Evolutionary conservation across 2,329 filamentous ascomycete species (phyloP), one percentile per base, ranked within the genome.

Genomic region (Blastomyces silverae): DNA sequence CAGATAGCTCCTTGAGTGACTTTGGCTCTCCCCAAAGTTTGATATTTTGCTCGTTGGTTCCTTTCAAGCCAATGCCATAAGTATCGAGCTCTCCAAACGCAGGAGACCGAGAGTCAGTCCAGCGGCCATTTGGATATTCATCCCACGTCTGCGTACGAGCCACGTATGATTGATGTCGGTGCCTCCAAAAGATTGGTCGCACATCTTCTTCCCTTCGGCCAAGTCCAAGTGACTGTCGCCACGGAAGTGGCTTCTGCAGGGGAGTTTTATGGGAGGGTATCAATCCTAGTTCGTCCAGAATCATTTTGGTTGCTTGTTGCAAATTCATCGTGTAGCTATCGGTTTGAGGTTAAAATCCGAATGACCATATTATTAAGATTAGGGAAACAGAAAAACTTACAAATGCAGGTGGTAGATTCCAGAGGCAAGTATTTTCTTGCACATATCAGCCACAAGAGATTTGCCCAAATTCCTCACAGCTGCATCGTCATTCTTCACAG

Each of bases 141-240:
- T 99, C 94, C 94, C 94, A 99, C 71, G 97, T 93, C 75, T 97
- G 92, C 0, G 94, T 99, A 64, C 94, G 91, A 64, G 91, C 87
- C 64, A 99, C 88, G 72, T 99, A 99, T 3, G 92, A 96, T 74
- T 94, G 92, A 79, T 96, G 94, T 65, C 94, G 87, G 79, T 97
- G 97, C 71, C 93, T 88, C 94, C 94, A 99, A 84, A 99, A 99
- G 70, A 99, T 96, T 44, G 94, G 94, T 63, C 94, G 90, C 55
- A 99, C 94, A 73, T 97, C 96, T 79, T 99, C 94, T 59, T 91
- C 90, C 72, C 93, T 86, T 59, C 94, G 87, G 63, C 92, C 90
- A 68, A 96, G 85, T 56, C 88, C 92, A 66, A 97, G 89, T 50
- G 93, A 97, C 73, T 95, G 91, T 75, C 95, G 89, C 93, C 95